Conservation (phyloP, 257 asterid genomes). For the Fraxinus americana region DNA sequence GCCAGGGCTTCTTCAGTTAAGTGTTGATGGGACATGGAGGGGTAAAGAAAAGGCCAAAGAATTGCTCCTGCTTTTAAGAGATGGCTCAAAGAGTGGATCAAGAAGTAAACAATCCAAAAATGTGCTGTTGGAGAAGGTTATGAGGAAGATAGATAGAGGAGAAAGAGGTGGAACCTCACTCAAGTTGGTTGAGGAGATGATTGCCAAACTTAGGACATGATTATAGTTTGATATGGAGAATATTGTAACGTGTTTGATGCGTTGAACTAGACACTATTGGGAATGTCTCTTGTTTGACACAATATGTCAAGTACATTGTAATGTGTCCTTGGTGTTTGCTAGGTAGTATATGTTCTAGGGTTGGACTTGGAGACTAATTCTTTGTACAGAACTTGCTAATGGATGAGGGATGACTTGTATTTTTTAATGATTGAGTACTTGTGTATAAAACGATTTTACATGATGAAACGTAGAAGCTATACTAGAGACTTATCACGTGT, state of each 20-base stretch:
- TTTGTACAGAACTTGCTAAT: neutral
- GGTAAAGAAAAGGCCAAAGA: slow-evolving; percentile 71
- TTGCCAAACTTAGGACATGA: slow-evolving; percentile 78
- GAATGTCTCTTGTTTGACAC: neutral
- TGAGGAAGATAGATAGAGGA: slow-evolving; percentile 75
- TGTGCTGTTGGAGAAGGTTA: slow-evolving; percentile 53
- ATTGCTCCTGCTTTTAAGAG: slow-evolving; percentile 69
- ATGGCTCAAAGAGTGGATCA: slow-evolving; percentile 41
- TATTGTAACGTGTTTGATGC: too few species aligned
- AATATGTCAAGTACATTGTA: neutral
- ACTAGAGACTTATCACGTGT: too few species aligned
- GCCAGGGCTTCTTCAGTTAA: slow-evolving; percentile 76
- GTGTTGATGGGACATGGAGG: slow-evolving; percentile 65
- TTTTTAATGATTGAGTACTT: too few species aligned
- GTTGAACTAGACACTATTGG: neutral
- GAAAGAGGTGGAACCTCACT: slow-evolving; percentile 57
- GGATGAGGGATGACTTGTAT: neutral
- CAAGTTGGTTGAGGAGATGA: slow-evolving; percentile 74
- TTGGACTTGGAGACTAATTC: neutral
- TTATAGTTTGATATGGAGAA: slow-evolving; percentile 25
- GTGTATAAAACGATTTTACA: too few species aligned
- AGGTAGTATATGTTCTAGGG: neutral
- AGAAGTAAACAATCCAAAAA: slow-evolving; percentile 41
- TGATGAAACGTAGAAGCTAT: too few species aligned
- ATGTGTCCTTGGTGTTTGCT: neutral